These are phyloP conservation scores for Dactylorhiza incarnata DNA, from an alignment of 106 monocot genomes.

Conservation along the genomic window DNA sequence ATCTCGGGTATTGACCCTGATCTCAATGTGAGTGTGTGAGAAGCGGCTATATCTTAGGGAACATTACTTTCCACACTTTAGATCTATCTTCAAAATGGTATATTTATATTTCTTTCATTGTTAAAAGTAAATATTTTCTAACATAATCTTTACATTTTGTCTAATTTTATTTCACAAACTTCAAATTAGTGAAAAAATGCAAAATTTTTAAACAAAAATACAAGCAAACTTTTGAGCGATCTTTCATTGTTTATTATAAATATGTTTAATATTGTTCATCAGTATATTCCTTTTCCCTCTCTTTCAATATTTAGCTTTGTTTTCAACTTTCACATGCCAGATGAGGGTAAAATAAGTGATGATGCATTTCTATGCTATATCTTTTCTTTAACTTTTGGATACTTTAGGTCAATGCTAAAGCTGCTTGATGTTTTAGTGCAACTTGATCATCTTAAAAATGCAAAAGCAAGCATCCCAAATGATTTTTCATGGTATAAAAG, in stretches of 20 bases:
- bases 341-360: not conserved
- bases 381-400: not conserved
- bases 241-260: not conserved
- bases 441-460: slow-evolving; percentile 99
- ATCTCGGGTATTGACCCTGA: too few species aligned
- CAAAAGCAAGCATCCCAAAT: slow-evolving; percentile 99
- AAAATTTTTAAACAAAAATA: not conserved
- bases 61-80: too few species aligned
- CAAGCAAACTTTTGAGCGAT: not conserved
- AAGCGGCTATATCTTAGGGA: too few species aligned
- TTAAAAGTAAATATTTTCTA: too few species aligned
- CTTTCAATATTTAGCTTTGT: not conserved
- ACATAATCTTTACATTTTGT: too few species aligned
- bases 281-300: not conserved
- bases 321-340: not conserved
- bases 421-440: slow-evolving; percentile 94
- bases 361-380: not conserved
- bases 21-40: too few species aligned
- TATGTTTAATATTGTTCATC: not conserved
- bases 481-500: slow-evolving; percentile 99
- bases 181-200: too few species aligned
- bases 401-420: slow-evolving; percentile 80
- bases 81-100: too few species aligned
- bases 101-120: too few species aligned
- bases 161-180: too few species aligned